A percentile compares a stretch with the other conserved stretches of the same genome.
Conservation (phyloP, 306 rosid species). For the Cotoneaster glaucophyllus region DNA sequence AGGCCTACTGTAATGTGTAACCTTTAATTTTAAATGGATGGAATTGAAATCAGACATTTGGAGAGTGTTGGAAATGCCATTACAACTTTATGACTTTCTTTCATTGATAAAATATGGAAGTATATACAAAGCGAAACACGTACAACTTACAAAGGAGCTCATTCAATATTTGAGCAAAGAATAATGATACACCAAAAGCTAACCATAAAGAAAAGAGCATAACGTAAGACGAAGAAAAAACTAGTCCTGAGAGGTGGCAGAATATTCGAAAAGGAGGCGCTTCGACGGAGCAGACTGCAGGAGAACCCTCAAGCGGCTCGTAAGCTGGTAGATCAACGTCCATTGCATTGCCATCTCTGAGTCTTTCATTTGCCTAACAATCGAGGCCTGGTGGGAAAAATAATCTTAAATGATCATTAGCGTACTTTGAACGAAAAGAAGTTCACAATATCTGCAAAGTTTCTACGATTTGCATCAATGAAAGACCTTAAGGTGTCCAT, state of each 20-base stretch:
- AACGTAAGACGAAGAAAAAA: too few species aligned
- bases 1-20: too few species aligned
- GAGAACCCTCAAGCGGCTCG: constrained; percentile 67
- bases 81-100: background rate
- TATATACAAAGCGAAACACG: constrained; percentile 23
- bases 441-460: background rate
- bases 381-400: constrained; percentile 45
- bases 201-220: too few species aligned
- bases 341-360: constrained; percentile 88
- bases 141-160: constrained; percentile 38
- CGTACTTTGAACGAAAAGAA: background rate
- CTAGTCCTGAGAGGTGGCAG: constrained; percentile 65
- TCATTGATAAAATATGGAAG: constrained; percentile 24
- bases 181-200: constrained; percentile 12
- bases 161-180: constrained; percentile 38
- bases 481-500: background rate
- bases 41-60: too few species aligned
- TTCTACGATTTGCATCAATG: too few species aligned
- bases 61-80: background rate
- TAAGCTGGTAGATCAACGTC: constrained; percentile 81
- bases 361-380: constrained; percentile 88
- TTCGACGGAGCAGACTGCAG: constrained; percentile 67
- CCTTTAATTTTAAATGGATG: too few species aligned
- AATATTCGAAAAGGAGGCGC: constrained; percentile 73
- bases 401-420: background rate